phyloP scores from a whole-genome alignment of 495 filamentous ascomycete genomes.

The Penicillium maclennaniae region DNA sequence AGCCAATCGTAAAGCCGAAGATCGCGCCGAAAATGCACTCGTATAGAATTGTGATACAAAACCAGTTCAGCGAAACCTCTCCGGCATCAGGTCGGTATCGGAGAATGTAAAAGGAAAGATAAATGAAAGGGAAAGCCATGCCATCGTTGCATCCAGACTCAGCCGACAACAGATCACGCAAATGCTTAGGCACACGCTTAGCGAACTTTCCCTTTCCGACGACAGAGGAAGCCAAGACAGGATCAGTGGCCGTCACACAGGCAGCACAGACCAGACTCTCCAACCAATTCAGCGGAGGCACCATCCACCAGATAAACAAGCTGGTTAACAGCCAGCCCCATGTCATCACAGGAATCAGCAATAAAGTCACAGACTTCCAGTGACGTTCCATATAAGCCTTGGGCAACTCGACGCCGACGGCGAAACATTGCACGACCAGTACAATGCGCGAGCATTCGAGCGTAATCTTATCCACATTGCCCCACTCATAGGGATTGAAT shows the following conservation, averaged over 20 bases:
- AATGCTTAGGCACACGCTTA: slow-evolving; percentile 92
- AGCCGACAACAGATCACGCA: slow-evolving; percentile 90
- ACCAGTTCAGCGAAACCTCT: slow-evolving; percentile 79
- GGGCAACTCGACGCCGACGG: slow-evolving; percentile 96
- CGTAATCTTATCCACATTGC: slow-evolving; percentile 90
- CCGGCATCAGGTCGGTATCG: slow-evolving; percentile 64
- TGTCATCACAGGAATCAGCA: slow-evolving; percentile 95
- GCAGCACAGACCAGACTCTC: slow-evolving; percentile 83
- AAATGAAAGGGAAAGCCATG: slow-evolving; percentile 99
- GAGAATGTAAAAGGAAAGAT: slow-evolving; percentile 84
- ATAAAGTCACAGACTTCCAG: slow-evolving; percentile 86
- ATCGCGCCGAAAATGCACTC: slow-evolving; percentile 92
- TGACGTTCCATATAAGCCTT: slow-evolving; percentile 97
- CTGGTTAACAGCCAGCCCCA: slow-evolving; percentile 94
- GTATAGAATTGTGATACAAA: slow-evolving; percentile 87
- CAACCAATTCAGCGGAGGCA: slow-evolving; percentile 76
- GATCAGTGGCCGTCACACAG: slow-evolving; percentile 97
- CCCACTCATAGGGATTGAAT: slow-evolving; percentile 83
- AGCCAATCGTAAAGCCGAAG: slow-evolving; percentile 85
- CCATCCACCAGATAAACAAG: slow-evolving; percentile 96
- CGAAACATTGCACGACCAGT: slow-evolving; percentile 98
- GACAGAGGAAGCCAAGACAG: slow-evolving; percentile 94
- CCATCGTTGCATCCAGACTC: slow-evolving; percentile 99
- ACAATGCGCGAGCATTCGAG: slow-evolving; percentile 97
- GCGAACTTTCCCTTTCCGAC: slow-evolving; percentile 99